Conservation (phyloP, 495 filamentous ascomycete genomes). For the Penicillium turbatum region DNA sequence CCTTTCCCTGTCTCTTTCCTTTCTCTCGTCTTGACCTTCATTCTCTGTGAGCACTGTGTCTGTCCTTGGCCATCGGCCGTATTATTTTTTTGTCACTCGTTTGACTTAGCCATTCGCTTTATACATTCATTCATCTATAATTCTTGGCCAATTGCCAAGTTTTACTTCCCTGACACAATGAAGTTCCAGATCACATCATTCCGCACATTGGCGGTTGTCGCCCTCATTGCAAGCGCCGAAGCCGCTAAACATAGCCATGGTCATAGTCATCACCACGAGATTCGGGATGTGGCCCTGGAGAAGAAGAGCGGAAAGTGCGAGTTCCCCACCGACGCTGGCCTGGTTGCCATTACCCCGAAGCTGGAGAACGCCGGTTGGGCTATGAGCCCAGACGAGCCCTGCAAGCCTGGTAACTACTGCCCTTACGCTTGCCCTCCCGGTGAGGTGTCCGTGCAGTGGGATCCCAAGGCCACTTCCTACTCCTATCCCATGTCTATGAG, state of each 20-base stretch:
- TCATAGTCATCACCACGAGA: conserved; percentile 30
- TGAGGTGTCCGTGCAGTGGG: conserved; percentile 77
- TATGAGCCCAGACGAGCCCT: conserved; percentile 73
- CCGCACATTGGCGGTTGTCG: conserved; percentile 49
- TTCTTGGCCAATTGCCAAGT: not conserved
- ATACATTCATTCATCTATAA: conserved; percentile 18
- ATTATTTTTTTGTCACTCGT: conserved; percentile 24
- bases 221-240: conserved; percentile 52
- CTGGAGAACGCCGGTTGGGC: conserved; percentile 72
- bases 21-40: conserved; percentile 25
- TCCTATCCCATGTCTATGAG: conserved; percentile 69
- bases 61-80: conserved; percentile 21
- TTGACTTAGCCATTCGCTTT: conserved; percentile 16
- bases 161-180: conserved; percentile 26
- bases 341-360: conserved; percentile 64
- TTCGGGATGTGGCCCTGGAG: conserved; percentile 23
- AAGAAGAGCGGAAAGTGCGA: conserved; percentile 53
- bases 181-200: conserved; percentile 29
- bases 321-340: conserved; percentile 63
- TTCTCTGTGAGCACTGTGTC: conserved; percentile 28
- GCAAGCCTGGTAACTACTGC: conserved; percentile 65
- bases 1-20: conserved; percentile 16
- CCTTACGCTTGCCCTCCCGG: conserved; percentile 75
- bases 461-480: conserved; percentile 63
- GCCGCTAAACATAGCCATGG: conserved; percentile 36